These are phyloP conservation scores for Ophiostoma ulmi DNA, from an alignment of 2,329 filamentous ascomycete genomes.

Conservation along the genomic window DNA sequence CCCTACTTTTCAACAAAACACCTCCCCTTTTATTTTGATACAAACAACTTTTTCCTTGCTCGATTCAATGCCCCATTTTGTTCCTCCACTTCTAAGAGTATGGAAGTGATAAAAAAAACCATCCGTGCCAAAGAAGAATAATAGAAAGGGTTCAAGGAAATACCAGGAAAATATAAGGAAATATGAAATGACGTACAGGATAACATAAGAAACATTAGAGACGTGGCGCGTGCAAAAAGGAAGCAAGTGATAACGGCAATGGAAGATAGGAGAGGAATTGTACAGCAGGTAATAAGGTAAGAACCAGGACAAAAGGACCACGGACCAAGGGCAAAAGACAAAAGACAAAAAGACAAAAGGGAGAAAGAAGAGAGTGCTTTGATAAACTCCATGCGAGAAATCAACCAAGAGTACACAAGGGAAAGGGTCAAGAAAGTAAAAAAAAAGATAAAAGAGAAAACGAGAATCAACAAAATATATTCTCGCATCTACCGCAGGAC, in stretches of 20 bases:
- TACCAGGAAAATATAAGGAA: neutral
- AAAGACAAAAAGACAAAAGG: neutral
- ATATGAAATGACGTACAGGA: neutral
- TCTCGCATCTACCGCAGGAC: constrained; percentile 29
- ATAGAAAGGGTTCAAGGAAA: neutral
- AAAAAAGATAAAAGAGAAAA: neutral
- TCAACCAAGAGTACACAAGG: neutral
- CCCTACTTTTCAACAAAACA: constrained; percentile 13
- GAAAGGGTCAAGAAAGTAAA: neutral
- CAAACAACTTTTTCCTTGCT: constrained; percentile 8
- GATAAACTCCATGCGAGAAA: constrained; percentile 10
- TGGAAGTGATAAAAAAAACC: neutral
- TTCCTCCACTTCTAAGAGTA: neutral
- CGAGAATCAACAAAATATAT: neutral
- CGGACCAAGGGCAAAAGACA: neutral
- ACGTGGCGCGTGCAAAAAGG: neutral
- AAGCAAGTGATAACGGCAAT: neutral
- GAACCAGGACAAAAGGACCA: neutral
- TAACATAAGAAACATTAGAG: neutral
- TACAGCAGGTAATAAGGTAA: neutral
- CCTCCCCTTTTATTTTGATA: constrained; percentile 18
- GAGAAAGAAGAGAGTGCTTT: constrained; percentile 9
- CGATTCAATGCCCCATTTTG: neutral
- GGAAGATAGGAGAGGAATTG: constrained; percentile 9
- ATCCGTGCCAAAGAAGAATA: neutral